Evolutionary conservation across 148 eudicot species (phyloP).

Genomic region (Agrostemma githago): DNA sequence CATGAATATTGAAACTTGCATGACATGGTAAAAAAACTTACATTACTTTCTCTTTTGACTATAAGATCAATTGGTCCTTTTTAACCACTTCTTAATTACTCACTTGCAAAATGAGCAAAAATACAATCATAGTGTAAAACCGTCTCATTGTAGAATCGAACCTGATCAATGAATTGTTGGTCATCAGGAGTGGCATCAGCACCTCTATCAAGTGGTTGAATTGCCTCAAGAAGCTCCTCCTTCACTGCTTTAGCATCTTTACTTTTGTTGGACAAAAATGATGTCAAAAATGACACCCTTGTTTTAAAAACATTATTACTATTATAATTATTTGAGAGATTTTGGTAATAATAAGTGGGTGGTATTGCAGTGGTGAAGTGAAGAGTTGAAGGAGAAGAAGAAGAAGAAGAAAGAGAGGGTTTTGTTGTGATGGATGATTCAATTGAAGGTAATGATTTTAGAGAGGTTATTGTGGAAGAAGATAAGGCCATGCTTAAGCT

Average conservation of each 20-base stretch:
- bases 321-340: neutral
- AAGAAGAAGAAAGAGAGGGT: neutral
- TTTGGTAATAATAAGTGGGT: neutral
- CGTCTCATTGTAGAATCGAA: slow-evolving; percentile 2
- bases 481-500: slow-evolving; percentile 23
- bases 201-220: slow-evolving; percentile 63
- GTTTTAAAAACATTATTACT: slow-evolving; percentile 19
- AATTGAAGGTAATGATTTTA: slow-evolving; percentile 18
- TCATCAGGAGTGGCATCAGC: slow-evolving; percentile 72
- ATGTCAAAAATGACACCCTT: slow-evolving; percentile 52
- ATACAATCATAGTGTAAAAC: too few relatives aligned
- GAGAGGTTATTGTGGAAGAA: neutral
- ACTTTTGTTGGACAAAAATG: slow-evolving; percentile 46
- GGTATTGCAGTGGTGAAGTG: slow-evolving; percentile 8
- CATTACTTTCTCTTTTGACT: too few relatives aligned
- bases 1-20: too few relatives aligned
- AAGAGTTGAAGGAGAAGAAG: slow-evolving; percentile 16
- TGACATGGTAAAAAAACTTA: too few relatives aligned
- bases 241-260: slow-evolving; percentile 46
- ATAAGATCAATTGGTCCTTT: too few relatives aligned
- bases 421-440: neutral
- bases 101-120: too few relatives aligned
- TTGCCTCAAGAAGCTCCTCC: slow-evolving; percentile 67
- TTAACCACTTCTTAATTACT: too few relatives aligned
- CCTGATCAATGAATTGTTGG: slow-evolving; percentile 55